These are phyloP conservation scores for Fusarium nygamai DNA, from an alignment of 2,329 filamentous ascomycete species.

Conservation along the genomic window DNA sequence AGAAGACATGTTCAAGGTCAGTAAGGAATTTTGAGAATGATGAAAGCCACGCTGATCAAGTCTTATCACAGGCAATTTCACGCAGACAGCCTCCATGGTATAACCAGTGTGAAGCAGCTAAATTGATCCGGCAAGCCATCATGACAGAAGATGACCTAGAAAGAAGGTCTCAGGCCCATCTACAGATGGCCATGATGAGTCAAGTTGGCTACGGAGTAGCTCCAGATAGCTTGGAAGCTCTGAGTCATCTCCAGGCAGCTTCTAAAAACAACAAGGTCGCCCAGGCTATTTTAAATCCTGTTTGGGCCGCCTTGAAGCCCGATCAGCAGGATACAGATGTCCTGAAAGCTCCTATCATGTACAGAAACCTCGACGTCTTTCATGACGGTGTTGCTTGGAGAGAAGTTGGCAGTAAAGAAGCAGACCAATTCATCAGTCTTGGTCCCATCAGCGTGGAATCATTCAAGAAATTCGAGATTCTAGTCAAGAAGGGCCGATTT, in stretches of 20 bases:
- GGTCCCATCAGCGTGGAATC: background rate
- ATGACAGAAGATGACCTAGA: background rate
- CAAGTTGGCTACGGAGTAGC: constrained; percentile 6
- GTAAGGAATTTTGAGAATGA: background rate
- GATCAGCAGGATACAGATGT: background rate
- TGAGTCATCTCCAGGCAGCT: background rate
- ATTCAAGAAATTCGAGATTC: background rate
- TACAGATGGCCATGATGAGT: constrained; percentile 4
- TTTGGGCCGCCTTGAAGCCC: background rate
- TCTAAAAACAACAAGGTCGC: background rate
- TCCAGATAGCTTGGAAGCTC: background rate
- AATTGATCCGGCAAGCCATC: background rate
- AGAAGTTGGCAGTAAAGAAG: background rate
- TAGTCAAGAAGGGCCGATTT: background rate
- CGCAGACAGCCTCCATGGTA: constrained; percentile 1
- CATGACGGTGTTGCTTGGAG: background rate
- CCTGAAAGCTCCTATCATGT: background rate
- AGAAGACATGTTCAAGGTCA: constrained; percentile 13
- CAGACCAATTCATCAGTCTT: background rate
- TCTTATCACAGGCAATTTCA: background rate
- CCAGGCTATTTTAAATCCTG: background rate
- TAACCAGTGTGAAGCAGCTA: background rate
- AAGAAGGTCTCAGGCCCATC: background rate
- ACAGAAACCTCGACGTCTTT: background rate
- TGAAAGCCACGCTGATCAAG: background rate